Base-by-base conservation (phyloP, 2,329 filamentous ascomycete species). In the Grosmannia huntii region DNA sequence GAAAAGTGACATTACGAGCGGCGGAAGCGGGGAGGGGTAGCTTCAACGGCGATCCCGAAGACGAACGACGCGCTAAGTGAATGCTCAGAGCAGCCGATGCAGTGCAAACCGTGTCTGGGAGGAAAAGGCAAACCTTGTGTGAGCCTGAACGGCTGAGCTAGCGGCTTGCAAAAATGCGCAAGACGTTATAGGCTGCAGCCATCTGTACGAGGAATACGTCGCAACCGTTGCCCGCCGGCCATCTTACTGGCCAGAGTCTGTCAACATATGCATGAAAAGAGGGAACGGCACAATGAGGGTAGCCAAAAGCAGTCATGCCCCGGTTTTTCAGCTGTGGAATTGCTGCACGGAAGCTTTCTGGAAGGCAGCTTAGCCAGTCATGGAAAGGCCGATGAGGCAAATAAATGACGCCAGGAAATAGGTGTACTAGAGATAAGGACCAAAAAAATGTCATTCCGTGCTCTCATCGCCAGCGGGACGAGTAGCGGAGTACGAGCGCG, bases 321-420 rank as follows among this genome's bases (percentile, higher is more conserved):
- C 38, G 7, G 12, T 41, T 41, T 41, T 41, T 41, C 38, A 41
- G 38, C 38, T 41, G 19, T 7, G 38, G 38, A 4, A 6, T 48
- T 54, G 28, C 48, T 59, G 57, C 55, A 58, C 21, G 23, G 61
- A 62, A 62, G 59, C 48, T 44, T 62, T 62, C 61, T 58, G 53
- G 61, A 62, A 62, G 57, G 49, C 38, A 27, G 31, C 41, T 54
- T 55, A 58, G 44, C 23, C 25, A 1, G 12, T 41, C 5, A 4
- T 0, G 27, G 25, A 44, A 38, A 19, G 53, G 10, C 7, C 5
- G 28, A 58, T 55, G 57, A 59, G 57, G 53, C 41, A 55, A 59
- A 52, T 44, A 55, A 59, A 55, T 59, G 57, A 55, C 57, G 54
- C 5, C 19, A 27, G 33, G 12, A 41, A 38, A 31, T 21, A 4